Conservation (phyloP, 139 green algal genomes). For the Picocystis salinarum region DNA sequence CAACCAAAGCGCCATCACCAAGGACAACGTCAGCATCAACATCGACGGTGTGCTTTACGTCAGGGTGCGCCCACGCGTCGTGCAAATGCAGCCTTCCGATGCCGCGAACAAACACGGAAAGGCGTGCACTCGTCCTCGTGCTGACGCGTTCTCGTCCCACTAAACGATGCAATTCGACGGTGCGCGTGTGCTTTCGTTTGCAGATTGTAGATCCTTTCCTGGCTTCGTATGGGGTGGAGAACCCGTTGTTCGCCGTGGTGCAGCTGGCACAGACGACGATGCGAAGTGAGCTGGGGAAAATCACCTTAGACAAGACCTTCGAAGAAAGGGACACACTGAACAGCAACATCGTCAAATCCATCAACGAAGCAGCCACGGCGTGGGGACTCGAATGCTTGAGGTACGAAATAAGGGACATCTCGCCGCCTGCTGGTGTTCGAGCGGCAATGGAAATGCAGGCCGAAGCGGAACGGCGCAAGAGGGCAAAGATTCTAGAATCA, state of each 20-base stretch:
- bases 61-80: no score
- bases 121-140: no score
- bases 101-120: no score
- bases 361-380: constrained; percentile 63
- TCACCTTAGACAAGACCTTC: constrained; percentile 91
- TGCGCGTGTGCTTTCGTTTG: no score
- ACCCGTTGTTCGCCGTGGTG: constrained; percentile 70
- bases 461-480: constrained; percentile 85
- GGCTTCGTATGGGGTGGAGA: constrained; percentile 85
- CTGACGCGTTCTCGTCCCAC: no score
- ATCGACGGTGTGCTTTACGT: constrained; percentile 95
- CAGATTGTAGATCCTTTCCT: constrained; percentile 68
- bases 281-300: constrained; percentile 89
- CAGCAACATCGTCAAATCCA: constrained; percentile 56
- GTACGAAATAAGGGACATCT: constrained; percentile 79
- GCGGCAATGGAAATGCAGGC: constrained; percentile 88
- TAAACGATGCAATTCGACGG: no score
- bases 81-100: no score
- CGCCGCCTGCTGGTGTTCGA: constrained; percentile 53
- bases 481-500: constrained; percentile 49
- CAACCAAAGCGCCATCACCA: constrained; percentile 85
- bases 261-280: constrained; percentile 94
- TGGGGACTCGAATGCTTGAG: constrained; percentile 87
- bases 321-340: constrained; percentile 85
- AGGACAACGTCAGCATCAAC: constrained; percentile 87